Base-by-base conservation (phyloP, 2,329 filamentous ascomycete genomes). In the Colletotrichum sublineola region DNA sequence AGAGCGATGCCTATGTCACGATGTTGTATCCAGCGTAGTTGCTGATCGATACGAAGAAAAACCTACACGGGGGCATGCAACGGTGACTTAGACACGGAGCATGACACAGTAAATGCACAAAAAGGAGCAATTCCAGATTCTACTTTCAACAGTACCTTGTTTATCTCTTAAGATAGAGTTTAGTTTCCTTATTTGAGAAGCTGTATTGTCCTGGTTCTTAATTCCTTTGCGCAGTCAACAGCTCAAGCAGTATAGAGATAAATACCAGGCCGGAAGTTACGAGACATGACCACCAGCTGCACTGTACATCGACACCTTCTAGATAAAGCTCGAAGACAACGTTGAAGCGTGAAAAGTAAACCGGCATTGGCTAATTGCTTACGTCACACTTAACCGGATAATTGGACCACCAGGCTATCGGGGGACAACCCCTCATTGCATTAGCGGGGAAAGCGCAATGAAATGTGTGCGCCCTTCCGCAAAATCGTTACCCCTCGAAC, bases 401-500 rank as follows among this genome's bases (percentile, higher is more conserved):
- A 42, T 20, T 31, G 38, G 38, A 46, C 52, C 33, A 14, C 62
- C 14, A 6, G 38, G 50, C 38, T 61, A 65, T 53, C 66, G 55
- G 55, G 66, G 67, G 11, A 48, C 46, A 70, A 61, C 70, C 70
- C 66, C 70, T 73, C 66, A 73, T 73, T 73, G 66, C 66, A 73
- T 70, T 69, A 70, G 38, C 66, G 66, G 40, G 52, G 55, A 29
- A 9, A 33, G 38, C 29, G 46, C 33, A 38, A 36, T 42, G 36
- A 60, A 55, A 55, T 56, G 66, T 70, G 61, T 31, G 36, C 53
- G 66, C 69, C 60, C 70, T 70, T 73, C n/a, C 70, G 70, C 66
- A 73, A 70, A 73, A 63, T 73, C 67, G 42, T 68, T 73, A 73
- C 66, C 66, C 70, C 60, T 73, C 70, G 70, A 73, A 69, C 53